These are phyloP conservation scores for Paracorniculantispora psalliotae DNA, from an alignment of 2,329 filamentous ascomycete species.

Conservation along the genomic window DNA sequence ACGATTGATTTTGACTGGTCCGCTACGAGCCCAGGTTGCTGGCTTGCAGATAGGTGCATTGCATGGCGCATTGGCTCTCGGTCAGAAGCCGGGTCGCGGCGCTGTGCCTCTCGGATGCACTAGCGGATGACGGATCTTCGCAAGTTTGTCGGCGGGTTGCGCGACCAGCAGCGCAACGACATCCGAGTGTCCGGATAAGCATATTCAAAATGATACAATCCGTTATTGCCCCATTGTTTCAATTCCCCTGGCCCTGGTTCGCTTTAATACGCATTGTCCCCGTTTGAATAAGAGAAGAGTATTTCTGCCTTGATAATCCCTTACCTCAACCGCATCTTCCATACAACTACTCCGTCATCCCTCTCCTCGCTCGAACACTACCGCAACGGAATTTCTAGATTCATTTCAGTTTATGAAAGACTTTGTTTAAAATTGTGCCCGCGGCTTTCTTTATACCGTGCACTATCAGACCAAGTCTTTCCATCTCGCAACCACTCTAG, in stretches of 20 bases:
- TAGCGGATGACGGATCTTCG: constrained; percentile 11
- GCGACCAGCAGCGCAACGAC: background rate
- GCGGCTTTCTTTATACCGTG: too few relatives aligned
- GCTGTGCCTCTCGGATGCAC: background rate
- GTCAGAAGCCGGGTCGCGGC: background rate
- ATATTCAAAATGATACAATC: background rate
- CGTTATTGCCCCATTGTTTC: constrained; percentile 1
- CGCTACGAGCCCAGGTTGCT: background rate
- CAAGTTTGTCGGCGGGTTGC: background rate
- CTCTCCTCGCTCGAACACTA: background rate
- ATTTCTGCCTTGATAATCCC: background rate
- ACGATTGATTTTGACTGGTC: background rate
- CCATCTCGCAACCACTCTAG: too few relatives aligned
- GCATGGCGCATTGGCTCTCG: background rate
- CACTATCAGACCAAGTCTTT: too few relatives aligned
- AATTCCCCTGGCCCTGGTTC: background rate
- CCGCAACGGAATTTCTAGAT: too few relatives aligned
- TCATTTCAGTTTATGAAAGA: too few relatives aligned
- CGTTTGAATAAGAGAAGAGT: background rate
- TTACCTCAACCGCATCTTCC: background rate
- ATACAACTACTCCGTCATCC: background rate
- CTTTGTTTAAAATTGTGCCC: too few relatives aligned
- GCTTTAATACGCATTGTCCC: background rate
- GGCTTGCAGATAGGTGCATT: background rate
- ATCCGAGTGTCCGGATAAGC: constrained; percentile 1